A percentile compares a stretch with the other conserved stretches of the same genome.
These are phyloP conservation scores for Cryptococcus sp. DNA, from an alignment of 1,284 basidiomycete species.

Conservation along the genomic window DNA sequence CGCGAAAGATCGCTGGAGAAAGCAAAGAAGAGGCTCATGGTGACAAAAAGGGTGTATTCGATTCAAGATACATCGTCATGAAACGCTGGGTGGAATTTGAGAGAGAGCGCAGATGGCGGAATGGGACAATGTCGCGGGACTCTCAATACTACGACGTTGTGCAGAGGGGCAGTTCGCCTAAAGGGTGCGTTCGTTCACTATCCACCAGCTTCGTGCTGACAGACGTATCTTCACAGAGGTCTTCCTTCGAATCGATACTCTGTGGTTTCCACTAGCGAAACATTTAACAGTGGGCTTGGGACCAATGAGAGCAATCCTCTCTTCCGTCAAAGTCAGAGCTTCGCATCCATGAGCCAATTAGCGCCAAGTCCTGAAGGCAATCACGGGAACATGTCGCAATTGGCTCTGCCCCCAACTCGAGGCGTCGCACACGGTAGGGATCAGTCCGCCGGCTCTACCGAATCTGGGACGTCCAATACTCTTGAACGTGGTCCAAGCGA, in stretches of 20 bases:
- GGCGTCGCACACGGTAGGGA: slow-evolving; percentile 42
- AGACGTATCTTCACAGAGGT: slow-evolving; percentile 14
- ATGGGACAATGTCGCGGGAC: slow-evolving; percentile 77
- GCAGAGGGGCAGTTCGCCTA: slow-evolving; percentile 53
- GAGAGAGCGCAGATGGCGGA: slow-evolving; percentile 90
- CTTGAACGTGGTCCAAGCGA: slow-evolving; percentile 29
- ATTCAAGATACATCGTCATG: slow-evolving; percentile 95
- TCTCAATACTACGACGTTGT: slow-evolving; percentile 57
- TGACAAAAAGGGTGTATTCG: slow-evolving; percentile 93
- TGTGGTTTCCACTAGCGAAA: slow-evolving; percentile 71
- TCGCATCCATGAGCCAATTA: slow-evolving; percentile 54
- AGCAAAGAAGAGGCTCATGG: slow-evolving; percentile 68
- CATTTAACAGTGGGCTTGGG: slow-evolving; percentile 54
- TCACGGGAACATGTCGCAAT: slow-evolving; percentile 53
- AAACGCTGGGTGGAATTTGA: slow-evolving; percentile 99
- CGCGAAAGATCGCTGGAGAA: slow-evolving; percentile 79
- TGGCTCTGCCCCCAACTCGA: slow-evolving; percentile 59
- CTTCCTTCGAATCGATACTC: slow-evolving; percentile 64
- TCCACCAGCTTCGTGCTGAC: not conserved
- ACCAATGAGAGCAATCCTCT: slow-evolving; percentile 51
- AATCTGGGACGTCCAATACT: slow-evolving; percentile 33
- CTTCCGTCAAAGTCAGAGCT: slow-evolving; percentile 44
- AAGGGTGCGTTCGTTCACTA: slow-evolving; percentile 60
- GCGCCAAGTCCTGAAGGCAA: slow-evolving; percentile 64
- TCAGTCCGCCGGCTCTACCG: slow-evolving; percentile 43